Base-by-base conservation (phyloP, 495 filamentous ascomycete genomes). In the Penicillium paxilli region DNA sequence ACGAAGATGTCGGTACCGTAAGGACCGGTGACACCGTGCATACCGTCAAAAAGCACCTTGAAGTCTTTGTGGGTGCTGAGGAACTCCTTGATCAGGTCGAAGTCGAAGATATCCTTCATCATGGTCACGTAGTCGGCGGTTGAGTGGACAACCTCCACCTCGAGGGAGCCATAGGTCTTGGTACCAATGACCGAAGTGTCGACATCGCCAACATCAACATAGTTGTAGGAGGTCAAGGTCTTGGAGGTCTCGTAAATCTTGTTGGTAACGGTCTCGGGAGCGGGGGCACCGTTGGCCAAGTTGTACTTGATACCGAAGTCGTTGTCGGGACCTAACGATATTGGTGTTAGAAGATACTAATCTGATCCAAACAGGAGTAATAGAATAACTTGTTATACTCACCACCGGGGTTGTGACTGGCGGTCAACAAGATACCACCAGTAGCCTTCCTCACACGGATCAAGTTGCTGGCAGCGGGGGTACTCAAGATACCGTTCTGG, bases 301-400 rank as follows among this genome's bases (percentile, higher is more conserved):
- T 98, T 98, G 81, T 98, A 98, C 77, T 98, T 98, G 86, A 98
- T 98, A 51, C 94, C 94, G 53, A 98, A 98, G 76, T 98, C 94
- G 69, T 91, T 85, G 54, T 83, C 85, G 44, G 95, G 95, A 22
- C 94, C 92, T 97, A 61, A 0, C 55, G 51, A n/a, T n/a, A 12
- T 23, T 38, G 19, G 1, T 25, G 22, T 11, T 28, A 23, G 38
- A 3, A 22, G 4, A 2, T 22, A 19, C 14, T 28, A 42, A n/a
- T n/a, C n/a, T 6, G 11, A 37, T 11, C 7, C 1, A 25, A 40
- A 14, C 11, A 12, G 30, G 30, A n/a, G n/a, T n/a, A n/a, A n/a
- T n/a, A n/a, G n/a, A n/a, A n/a, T n/a, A n/a, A n/a, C n/a, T 32
- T 10, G 30, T 19, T 30, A 22, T 41, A 79, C 87, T 73, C 79